Evolutionary conservation across 2,329 filamentous ascomycete genomes (phyloP).

Genomic region (Simplicillium aogashimaense): DNA sequence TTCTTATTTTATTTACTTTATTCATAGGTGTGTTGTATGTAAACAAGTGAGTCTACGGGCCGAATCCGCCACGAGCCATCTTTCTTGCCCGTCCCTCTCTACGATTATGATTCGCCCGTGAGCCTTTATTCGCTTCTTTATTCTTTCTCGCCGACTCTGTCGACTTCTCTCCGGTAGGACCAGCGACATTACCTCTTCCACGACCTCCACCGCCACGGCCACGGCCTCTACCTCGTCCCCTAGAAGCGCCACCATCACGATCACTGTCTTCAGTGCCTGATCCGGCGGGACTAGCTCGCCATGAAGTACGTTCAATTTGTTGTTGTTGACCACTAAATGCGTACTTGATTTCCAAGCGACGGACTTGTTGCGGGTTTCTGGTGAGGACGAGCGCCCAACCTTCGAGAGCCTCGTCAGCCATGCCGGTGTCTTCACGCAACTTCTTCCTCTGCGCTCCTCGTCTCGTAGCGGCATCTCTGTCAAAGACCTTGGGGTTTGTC

Average conservation of each 20-base stretch:
- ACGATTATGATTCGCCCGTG: slow-evolving; percentile 77
- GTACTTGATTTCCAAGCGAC: slow-evolving; percentile 61
- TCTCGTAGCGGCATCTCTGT: slow-evolving; percentile 60
- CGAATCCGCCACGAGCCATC: slow-evolving; percentile 44
- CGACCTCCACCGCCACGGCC: slow-evolving; percentile 37
- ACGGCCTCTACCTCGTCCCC: slow-evolving; percentile 29
- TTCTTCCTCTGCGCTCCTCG: slow-evolving; percentile 50
- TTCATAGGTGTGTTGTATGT: neutral
- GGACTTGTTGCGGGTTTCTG: slow-evolving; percentile 59
- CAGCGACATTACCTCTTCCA: slow-evolving; percentile 50
- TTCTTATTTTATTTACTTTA: neutral
- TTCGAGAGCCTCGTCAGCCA: slow-evolving; percentile 91
- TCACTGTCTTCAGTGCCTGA: slow-evolving; percentile 50
- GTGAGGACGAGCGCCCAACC: slow-evolving; percentile 85
- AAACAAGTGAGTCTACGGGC: slow-evolving; percentile 3
- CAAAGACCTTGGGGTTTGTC: slow-evolving; percentile 54
- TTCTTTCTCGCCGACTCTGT: slow-evolving; percentile 61
- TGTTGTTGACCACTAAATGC: slow-evolving; percentile 57
- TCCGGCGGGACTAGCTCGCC: slow-evolving; percentile 41
- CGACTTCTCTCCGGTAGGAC: slow-evolving; percentile 56
- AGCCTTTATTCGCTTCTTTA: slow-evolving; percentile 77
- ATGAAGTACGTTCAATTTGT: slow-evolving; percentile 56
- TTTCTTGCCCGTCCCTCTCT: slow-evolving; percentile 60
- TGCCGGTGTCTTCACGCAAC: slow-evolving; percentile 66
- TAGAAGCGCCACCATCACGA: slow-evolving; percentile 28